Evolutionary conservation across 2,329 filamentous ascomycete species (phyloP).

Genomic region (Pseudohalonectria lignicola): DNA sequence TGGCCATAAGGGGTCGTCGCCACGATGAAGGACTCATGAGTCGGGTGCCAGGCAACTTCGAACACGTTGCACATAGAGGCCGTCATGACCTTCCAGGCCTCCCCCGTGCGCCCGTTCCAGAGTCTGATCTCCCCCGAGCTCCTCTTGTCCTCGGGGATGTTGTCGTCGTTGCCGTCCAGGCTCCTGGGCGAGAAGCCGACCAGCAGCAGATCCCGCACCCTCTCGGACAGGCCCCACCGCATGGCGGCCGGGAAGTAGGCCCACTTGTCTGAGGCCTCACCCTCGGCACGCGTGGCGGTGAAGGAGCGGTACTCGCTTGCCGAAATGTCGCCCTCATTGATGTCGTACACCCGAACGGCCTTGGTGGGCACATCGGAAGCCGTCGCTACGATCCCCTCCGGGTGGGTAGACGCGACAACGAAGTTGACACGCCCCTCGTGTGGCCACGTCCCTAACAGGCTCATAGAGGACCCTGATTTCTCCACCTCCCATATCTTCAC

Average conservation of each 20-base stretch:
- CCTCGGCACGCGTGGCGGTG: conserved; percentile 26
- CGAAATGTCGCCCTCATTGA: conserved; percentile 23
- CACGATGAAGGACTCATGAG: conserved; percentile 38
- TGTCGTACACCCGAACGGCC: conserved; percentile 46
- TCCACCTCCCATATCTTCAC: conserved; percentile 47
- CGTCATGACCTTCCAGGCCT: conserved; percentile 34
- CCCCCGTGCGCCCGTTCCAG: conserved; percentile 38
- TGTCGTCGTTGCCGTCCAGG: conserved; percentile 36
- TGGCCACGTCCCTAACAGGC: conserved; percentile 36
- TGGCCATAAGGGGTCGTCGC: conserved; percentile 43
- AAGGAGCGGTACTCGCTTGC: conserved; percentile 24
- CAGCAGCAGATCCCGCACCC: conserved; percentile 39
- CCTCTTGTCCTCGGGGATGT: conserved; percentile 47
- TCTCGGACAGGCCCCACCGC: conserved; percentile 42
- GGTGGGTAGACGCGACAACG: conserved; percentile 40
- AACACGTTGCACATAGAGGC: conserved; percentile 50
- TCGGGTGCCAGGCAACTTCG: conserved; percentile 53
- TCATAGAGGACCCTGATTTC: conserved; percentile 27
- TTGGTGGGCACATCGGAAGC: conserved; percentile 42
- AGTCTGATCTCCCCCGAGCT: conserved; percentile 49
- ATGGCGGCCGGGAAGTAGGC: conserved; percentile 53
- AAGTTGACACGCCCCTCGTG: conserved; percentile 53
- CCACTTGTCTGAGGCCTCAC: conserved; percentile 36
- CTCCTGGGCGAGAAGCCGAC: conserved; percentile 54
- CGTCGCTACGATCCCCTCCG: conserved; percentile 41